Evolutionary conservation across 2,329 filamentous ascomycete genomes (phyloP), one percentile per base, ranked within the genome.

Genomic region (Didymellaceae sp.): DNA sequence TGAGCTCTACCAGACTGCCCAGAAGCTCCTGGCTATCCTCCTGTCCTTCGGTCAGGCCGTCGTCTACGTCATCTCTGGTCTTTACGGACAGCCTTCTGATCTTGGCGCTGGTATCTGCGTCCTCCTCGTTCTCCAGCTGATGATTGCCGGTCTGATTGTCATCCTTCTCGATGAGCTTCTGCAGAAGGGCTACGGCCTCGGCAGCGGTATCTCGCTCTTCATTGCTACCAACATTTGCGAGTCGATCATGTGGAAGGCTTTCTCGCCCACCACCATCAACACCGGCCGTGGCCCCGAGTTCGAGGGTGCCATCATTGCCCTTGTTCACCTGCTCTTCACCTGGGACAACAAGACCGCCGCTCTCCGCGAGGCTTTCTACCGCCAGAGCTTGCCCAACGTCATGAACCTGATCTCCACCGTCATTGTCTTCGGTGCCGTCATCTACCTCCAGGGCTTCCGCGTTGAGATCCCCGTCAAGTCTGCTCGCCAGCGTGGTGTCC

Each of bases 181-280:
- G 68, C 95, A 99, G 82, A 99, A 99, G 86, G 94, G 94, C 65
- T 99, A 99, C 72, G 94, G 94, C 78, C 88, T 99, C 61, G 94
- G 94, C 78, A 96, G 90, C 74, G 94, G 94, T 80, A 99, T 99
- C 76, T 97, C 93, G 38, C 89, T 99, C 60, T 99, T 99, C 85
- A 99, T 99, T 74, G 94, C 94, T 64, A 99, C 94, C 82, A 97
- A 97, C 85, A 97, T 99, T 73, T 99, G 94, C 90, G 94, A 99
- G 83, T 97, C 93, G 50, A 99, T 99, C 77, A 89, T 99, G 81
- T 99, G 94, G 94, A 97, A 97, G 85, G 94, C 95, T 43, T 97
- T 99, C 84, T 97, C 93, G 44, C 95, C 95, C 49, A 97, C 92
- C 54, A 97, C 94, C 74, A 95, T 97, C 82, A 99, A 99, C 85